These are phyloP conservation scores for Arthroderma sp. DNA, from an alignment of 2,329 filamentous ascomycete species.

Conservation along the genomic window DNA sequence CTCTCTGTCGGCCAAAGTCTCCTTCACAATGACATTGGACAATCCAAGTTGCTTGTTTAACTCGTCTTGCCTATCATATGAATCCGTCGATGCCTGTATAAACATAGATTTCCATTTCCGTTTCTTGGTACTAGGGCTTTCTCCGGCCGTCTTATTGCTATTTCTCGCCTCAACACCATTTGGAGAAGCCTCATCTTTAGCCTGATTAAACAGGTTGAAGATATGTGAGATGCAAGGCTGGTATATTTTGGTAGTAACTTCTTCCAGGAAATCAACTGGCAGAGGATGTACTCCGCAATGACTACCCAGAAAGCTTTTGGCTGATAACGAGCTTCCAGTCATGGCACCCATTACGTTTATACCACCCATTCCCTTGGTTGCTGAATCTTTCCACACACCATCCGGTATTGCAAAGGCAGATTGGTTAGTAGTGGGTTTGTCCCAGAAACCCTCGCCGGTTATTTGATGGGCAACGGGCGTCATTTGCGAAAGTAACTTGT, in stretches of 20 bases:
- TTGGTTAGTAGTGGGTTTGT: constrained; percentile 4
- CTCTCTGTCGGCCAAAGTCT: constrained; percentile 19
- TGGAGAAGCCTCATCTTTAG: not conserved
- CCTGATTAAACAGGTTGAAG: constrained; percentile 21
- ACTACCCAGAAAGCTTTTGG: constrained; percentile 24
- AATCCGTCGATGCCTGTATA: constrained; percentile 23
- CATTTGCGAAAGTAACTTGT: constrained; percentile 18
- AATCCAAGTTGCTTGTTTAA: constrained; percentile 30
- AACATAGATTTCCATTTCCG: constrained; percentile 24
- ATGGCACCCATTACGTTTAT: constrained; percentile 22
- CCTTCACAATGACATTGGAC: constrained; percentile 20
- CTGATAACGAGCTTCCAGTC: constrained; percentile 23
- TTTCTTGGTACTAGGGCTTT: constrained; percentile 13
- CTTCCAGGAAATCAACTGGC: constrained; percentile 23
- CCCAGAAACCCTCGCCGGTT: constrained; percentile 20
- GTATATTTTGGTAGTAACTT: constrained; percentile 21
- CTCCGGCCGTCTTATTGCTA: not conserved
- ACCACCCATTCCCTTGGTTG: constrained; percentile 21
- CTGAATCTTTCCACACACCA: constrained; percentile 16
- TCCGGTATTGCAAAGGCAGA: constrained; percentile 7
- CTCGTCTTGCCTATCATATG: constrained; percentile 20
- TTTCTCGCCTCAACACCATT: not conserved
- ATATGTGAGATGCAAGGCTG: constrained; percentile 26
- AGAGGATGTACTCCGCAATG: constrained; percentile 24
- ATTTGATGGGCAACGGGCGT: constrained; percentile 23